These are phyloP conservation scores for Sindora glabra DNA, from an alignment of 306 rosid species.

Conservation along the genomic window DNA sequence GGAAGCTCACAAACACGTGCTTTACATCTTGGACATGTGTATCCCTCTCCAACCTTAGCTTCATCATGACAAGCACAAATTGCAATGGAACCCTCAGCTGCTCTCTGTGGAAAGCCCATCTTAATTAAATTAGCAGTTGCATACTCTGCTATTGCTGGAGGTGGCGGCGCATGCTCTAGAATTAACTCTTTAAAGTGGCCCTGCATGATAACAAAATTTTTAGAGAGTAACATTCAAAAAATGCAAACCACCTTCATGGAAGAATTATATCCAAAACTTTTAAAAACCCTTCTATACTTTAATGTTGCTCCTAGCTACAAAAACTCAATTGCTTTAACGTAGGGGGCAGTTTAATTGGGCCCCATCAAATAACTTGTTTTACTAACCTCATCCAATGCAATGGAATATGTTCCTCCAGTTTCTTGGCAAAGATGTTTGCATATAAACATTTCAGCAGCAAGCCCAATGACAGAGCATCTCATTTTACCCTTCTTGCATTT, in stretches of 20 bases:
- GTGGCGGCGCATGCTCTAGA: constrained; percentile 95
- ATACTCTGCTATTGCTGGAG: constrained; percentile 96
- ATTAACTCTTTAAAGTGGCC: constrained; percentile 76
- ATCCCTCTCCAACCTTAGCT: constrained; percentile 86
- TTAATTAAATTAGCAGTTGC: constrained; percentile 85
- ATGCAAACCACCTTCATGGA: not conserved
- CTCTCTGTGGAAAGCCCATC: constrained; percentile 99
- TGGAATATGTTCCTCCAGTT: constrained; percentile 77
- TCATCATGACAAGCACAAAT: constrained; percentile 90
- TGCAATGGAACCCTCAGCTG: constrained; percentile 83
- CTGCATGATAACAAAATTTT: constrained; percentile 33
- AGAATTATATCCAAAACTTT: not conserved
- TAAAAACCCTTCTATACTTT: not conserved
- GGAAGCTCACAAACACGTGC: constrained; percentile 97
- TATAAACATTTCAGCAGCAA: constrained; percentile 84
- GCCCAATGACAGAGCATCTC: constrained; percentile 95
- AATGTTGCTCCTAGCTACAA: not conserved
- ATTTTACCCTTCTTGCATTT: constrained; percentile 80
- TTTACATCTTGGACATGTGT: constrained; percentile 92
- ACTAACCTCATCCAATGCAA: constrained; percentile 90
- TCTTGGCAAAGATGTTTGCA: constrained; percentile 94
- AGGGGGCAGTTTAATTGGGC: not conserved
- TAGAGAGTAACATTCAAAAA: constrained; percentile 1
- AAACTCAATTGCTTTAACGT: not conserved
- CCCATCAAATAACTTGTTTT: constrained; percentile 1